Conservation (phyloP, 495 filamentous ascomycete species). For the Lophium mytilinum region DNA sequence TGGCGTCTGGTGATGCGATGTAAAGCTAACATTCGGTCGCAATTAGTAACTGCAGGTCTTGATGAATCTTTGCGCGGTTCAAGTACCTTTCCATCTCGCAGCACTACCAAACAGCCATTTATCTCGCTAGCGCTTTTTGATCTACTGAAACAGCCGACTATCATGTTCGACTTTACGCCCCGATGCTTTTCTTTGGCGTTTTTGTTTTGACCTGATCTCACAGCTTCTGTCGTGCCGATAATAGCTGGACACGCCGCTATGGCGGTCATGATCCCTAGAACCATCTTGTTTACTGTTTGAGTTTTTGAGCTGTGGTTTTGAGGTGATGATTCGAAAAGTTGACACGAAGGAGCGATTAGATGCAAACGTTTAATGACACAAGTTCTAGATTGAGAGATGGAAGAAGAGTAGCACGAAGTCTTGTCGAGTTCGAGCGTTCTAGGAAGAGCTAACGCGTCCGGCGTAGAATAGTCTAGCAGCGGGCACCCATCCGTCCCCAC, state of each 20-base stretch:
- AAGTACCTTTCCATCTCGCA: conserved; percentile 38
- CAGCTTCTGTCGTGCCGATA: conserved; percentile 44
- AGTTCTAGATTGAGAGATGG: too few relatives aligned
- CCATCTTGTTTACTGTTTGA: conserved; percentile 15
- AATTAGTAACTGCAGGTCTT: conserved; percentile 18
- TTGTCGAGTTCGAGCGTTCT: too few relatives aligned
- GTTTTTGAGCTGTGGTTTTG: not conserved
- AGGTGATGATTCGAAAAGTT: not conserved
- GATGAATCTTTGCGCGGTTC: not conserved
- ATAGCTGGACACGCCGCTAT: conserved; percentile 46
- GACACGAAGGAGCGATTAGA: not conserved
- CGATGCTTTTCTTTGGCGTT: conserved; percentile 41
- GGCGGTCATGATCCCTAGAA: conserved; percentile 34
- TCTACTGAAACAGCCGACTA: conserved; percentile 39
- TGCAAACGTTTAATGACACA: too few relatives aligned
- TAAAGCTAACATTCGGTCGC: conserved; percentile 24
- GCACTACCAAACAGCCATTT: conserved; percentile 40
- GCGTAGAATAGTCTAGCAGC: too few relatives aligned
- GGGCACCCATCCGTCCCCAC: too few relatives aligned
- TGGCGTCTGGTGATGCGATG: conserved; percentile 29
- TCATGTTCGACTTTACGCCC: conserved; percentile 42
- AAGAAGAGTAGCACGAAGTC: too few relatives aligned
- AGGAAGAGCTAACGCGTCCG: too few relatives aligned
- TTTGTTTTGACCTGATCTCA: conserved; percentile 41
- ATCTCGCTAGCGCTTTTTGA: conserved; percentile 24